A percentile compares a stretch with the other conserved stretches of the same genome.
Evolutionary conservation across 1,284 basidiomycete species (phyloP).

Genomic region (Cutaneotrichosporon spelunceum): DNA sequence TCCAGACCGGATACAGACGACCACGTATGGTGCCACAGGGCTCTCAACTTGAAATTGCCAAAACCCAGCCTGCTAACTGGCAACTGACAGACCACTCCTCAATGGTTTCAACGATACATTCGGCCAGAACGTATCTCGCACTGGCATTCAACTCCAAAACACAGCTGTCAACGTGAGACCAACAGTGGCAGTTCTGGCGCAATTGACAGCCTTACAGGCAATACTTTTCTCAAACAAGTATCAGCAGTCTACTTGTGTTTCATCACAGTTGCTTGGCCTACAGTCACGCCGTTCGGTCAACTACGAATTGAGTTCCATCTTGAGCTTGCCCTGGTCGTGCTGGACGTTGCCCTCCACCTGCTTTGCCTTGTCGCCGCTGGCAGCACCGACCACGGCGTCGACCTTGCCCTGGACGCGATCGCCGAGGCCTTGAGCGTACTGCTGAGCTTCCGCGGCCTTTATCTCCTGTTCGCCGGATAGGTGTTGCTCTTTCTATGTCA

Average conservation of each 20-base stretch:
- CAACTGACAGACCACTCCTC: too few relatives aligned
- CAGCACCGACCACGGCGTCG: constrained; percentile 62
- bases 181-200: too few relatives aligned
- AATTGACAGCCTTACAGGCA: neutral
- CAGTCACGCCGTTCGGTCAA: neutral
- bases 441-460: constrained; percentile 46
- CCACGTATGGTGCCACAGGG: too few relatives aligned
- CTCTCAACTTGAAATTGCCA: too few relatives aligned
- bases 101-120: too few relatives aligned
- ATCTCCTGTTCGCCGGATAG: constrained; percentile 59
- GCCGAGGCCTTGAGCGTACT: constrained; percentile 58
- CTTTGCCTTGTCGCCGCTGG: constrained; percentile 64
- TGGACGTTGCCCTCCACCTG: constrained; percentile 57
- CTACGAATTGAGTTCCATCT: constrained; percentile 46
- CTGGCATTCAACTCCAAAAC: too few relatives aligned
- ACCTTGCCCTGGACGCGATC: constrained; percentile 66
- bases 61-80: too few relatives aligned
- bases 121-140: too few relatives aligned
- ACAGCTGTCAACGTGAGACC: too few relatives aligned
- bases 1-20: too few relatives aligned
- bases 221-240: neutral
- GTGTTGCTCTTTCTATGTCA: constrained; percentile 57
- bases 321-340: constrained; percentile 61
- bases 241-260: neutral
- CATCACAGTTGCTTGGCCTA: neutral